These are phyloP conservation scores for Salvia hispanica DNA, from an alignment of 257 asterid species.

Conservation along the genomic window DNA sequence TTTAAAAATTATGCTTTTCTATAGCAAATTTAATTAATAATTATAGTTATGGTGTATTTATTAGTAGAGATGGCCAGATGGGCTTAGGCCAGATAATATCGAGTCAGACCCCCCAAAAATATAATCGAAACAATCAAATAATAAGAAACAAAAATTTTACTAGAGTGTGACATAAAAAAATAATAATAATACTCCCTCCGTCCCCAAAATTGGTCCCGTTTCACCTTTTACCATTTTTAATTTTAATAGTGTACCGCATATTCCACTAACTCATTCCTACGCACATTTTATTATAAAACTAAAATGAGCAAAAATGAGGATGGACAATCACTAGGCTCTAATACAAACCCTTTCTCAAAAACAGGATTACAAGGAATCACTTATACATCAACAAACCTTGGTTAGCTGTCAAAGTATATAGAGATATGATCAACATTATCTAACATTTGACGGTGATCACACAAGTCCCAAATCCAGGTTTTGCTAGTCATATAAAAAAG, in stretches of 20 bases:
- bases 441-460: constrained; percentile 11
- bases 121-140: neutral
- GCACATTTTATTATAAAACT: no score
- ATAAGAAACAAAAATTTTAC: neutral
- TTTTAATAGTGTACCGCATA: no score
- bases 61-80: no score
- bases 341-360: constrained; percentile 42
- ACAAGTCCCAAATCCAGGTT: constrained; percentile 13
- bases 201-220: no score
- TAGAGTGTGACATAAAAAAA: no score
- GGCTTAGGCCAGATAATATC: neutral
- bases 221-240: no score
- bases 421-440: constrained; percentile 10
- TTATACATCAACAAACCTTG: constrained; percentile 11
- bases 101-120: neutral
- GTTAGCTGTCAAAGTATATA: constrained; percentile 11
- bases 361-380: constrained; percentile 34
- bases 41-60: no score
- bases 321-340: constrained; percentile 4
- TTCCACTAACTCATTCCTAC: no score
- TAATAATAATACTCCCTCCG: no score
- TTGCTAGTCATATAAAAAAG: constrained; percentile 20
- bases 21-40: no score
- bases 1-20: no score
- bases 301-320: constrained; percentile 6